Percentiles rank a stretch among this genome's conserved stretches.
Conservation (phyloP, 1,284 basidiomycete species). For the Bjerkandera adusta region DNA sequence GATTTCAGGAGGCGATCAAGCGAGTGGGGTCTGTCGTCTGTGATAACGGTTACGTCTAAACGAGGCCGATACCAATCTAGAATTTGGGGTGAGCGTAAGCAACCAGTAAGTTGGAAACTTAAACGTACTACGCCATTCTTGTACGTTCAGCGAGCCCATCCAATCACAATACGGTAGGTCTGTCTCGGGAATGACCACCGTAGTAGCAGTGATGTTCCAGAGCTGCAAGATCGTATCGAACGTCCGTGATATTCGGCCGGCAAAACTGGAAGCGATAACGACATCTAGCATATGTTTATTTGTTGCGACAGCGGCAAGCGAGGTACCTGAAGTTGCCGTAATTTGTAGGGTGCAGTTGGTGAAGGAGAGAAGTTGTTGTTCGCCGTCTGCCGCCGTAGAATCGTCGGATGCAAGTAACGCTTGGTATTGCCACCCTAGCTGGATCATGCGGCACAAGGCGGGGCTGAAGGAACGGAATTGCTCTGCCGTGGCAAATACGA, state of each 20-base stretch:
- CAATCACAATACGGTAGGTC: conserved; percentile 60
- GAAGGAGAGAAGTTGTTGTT: too few relatives aligned
- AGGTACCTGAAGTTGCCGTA: too few relatives aligned
- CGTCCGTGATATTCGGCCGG: too few relatives aligned
- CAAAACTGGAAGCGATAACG: too few relatives aligned
- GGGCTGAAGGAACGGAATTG: not conserved
- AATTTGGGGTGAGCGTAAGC: not conserved
- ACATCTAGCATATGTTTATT: too few relatives aligned
- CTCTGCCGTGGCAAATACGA: not conserved
- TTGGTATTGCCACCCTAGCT: too few relatives aligned
- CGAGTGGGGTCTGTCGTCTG: conserved; percentile 73
- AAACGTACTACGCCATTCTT: conserved; percentile 54
- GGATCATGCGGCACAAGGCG: not conserved
- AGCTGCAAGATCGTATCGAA: too few relatives aligned
- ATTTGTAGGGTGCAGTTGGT: too few relatives aligned
- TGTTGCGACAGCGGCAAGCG: too few relatives aligned
- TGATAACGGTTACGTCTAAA: conserved; percentile 72
- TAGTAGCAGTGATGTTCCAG: conserved; percentile 19
- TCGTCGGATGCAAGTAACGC: too few relatives aligned
- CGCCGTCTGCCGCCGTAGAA: too few relatives aligned
- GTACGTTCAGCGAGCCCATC: conserved; percentile 57
- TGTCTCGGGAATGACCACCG: conserved; percentile 47
- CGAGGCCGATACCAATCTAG: conserved; percentile 72
- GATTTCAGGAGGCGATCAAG: conserved; percentile 65
- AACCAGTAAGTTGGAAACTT: conserved; percentile 1